Percentiles rank a stretch among this genome's conserved stretches.
Evolutionary conservation across 805 yeast species (phyloP).

Genomic region (Hanseniaspora clermontiae): DNA sequence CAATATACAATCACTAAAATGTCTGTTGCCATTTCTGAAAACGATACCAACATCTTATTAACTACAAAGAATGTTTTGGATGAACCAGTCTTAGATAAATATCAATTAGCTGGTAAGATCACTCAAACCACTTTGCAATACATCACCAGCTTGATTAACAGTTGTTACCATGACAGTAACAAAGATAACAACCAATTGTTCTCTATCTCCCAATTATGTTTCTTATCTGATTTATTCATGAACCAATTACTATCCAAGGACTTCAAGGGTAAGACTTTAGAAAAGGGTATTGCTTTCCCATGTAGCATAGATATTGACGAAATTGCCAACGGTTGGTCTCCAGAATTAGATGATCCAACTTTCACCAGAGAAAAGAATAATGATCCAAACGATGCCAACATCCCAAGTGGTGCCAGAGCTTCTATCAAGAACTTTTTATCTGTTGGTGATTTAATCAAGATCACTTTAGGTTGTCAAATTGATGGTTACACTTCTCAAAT

Average conservation of each 20-base stretch:
- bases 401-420: conserved; percentile 14
- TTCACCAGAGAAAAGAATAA: conserved; percentile 27
- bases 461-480: conserved; percentile 78
- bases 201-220: conserved; percentile 59
- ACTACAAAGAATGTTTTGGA: conserved; percentile 59
- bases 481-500: conserved; percentile 88
- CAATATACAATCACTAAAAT: conserved; percentile 23
- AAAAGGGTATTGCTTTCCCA: conserved; percentile 90
- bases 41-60: conserved; percentile 59
- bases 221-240: conserved; percentile 68
- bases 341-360: conserved; percentile 57
- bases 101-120: conserved; percentile 79
- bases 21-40: conserved; percentile 67
- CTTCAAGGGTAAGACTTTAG: conserved; percentile 54
- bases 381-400: neutral
- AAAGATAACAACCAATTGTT: conserved; percentile 31
- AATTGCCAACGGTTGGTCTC: conserved; percentile 66
- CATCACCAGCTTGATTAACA: conserved; percentile 53
- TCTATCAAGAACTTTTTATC: conserved; percentile 21
- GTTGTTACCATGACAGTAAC: conserved; percentile 45
- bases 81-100: conserved; percentile 57
- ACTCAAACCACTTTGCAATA: conserved; percentile 70
- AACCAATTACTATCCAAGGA: conserved; percentile 44
- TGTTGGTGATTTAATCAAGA: conserved; percentile 77
- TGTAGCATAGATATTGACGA: conserved; percentile 77